phyloP scores from a whole-genome alignment of 441 rosid species.

The Biscutella laevigata region DNA sequence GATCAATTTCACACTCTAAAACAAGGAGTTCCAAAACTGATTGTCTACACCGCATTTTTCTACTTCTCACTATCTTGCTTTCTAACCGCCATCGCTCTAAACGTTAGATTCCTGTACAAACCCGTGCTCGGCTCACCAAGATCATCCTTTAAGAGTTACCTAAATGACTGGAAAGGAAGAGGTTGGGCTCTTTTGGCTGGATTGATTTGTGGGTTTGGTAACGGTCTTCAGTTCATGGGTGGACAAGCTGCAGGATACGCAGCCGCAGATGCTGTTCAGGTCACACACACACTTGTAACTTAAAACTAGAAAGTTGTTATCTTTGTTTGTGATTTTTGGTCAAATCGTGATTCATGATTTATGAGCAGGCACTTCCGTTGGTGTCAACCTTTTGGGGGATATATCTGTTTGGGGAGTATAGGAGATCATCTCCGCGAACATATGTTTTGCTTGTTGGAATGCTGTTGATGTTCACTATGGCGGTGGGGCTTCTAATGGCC shows the following conservation, averaged over 20 bases:
- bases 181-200: constrained; percentile 81
- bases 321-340: background rate
- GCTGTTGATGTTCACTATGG: constrained; percentile 58
- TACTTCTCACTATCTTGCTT: constrained; percentile 72
- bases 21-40: constrained; percentile 53
- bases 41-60: constrained; percentile 69
- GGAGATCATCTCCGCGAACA: constrained; percentile 56
- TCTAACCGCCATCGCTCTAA: constrained; percentile 46
- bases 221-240: constrained; percentile 85
- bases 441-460: constrained; percentile 45
- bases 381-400: constrained; percentile 84
- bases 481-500: constrained; percentile 78
- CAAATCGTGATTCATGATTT: background rate
- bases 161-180: constrained; percentile 70
- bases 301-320: background rate
- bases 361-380: constrained; percentile 69
- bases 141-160: constrained; percentile 52
- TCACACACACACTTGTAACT: constrained; percentile 14
- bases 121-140: constrained; percentile 47
- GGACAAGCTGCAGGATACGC: constrained; percentile 95
- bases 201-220: constrained; percentile 70
- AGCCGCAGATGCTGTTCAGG: constrained; percentile 94
- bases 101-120: constrained; percentile 45
- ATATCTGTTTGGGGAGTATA: constrained; percentile 66
- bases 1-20: constrained; percentile 69